Evolutionary conservation across 495 filamentous ascomycete genomes (phyloP), one percentile per base, ranked within the genome.

Genomic region (Penicillium diatomitis): DNA sequence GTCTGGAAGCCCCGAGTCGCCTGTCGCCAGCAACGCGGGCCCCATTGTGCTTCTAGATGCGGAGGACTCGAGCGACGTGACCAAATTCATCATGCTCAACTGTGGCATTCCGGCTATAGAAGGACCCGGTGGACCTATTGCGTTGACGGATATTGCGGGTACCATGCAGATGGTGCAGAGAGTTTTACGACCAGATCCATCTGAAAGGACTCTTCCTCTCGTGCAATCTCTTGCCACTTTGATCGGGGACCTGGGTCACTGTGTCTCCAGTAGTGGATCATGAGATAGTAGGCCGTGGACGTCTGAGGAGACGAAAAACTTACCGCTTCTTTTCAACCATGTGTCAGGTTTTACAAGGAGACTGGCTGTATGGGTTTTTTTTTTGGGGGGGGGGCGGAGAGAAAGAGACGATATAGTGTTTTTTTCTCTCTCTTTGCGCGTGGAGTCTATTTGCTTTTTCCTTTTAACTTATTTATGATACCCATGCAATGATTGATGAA

Each of bases 151-250:
- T 32, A 52, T 54, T 0, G 47, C 55, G 5, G 39, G 47, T 31
- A 55, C 51, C 2, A 67, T 67, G 64, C 53, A 57, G 27, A 36
- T 60, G n/a, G 57, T 52, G 12, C 57, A 58, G 46, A 30, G 46
- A 20, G 44, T 61, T 10, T 54, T 67, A 27, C 56, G 52, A n/a
- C 50, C 50, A n/a, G 57, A 64, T 11, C 42, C 45, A 12, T 49
- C 58, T 6, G 58, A 66, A 11, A 58, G 59, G 0, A 57, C 62
- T 7, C 54, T 59, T 9, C 67, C 75, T 30, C 65, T 78, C 31
- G 73, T 78, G 9, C 79, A 81, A 55, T 82, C 80, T 51, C 62
- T 82, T 5, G 67, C 76, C 37, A 63, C 73, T 32, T 57, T 84
- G 46, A 72, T 82, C 61, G 72, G 73, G 38, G 75, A 77, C 53